Evolutionary conservation across 2,329 filamentous ascomycete genomes (phyloP).

Genomic region (Phyllosticta citribraziliensis): DNA sequence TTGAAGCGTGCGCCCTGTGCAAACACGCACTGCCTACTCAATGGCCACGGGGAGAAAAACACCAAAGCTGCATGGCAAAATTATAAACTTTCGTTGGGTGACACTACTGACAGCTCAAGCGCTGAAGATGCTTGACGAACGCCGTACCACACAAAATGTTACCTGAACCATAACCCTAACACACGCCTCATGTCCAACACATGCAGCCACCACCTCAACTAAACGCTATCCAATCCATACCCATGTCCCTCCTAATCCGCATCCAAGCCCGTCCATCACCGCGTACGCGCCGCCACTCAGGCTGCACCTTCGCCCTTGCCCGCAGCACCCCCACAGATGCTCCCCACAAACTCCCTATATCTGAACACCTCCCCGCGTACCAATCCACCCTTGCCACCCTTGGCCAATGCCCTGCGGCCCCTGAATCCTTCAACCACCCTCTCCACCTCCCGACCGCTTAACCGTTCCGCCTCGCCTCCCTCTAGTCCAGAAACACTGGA

Average conservation of each 20-base stretch:
- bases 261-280: background rate
- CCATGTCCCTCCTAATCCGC: background rate
- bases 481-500: constrained; percentile 10
- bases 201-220: background rate
- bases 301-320: constrained; percentile 1
- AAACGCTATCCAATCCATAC: background rate
- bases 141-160: background rate
- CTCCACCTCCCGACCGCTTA: constrained; percentile 70
- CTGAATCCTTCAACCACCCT: constrained; percentile 81
- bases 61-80: background rate
- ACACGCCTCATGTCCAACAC: background rate
- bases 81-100: background rate
- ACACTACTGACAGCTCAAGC: background rate
- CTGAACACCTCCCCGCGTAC: constrained; percentile 78
- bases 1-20: too few species aligned
- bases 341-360: constrained; percentile 81
- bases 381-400: constrained; percentile 37
- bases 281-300: background rate
- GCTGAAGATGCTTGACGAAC: background rate
- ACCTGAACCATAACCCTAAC: background rate
- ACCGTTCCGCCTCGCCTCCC: constrained; percentile 39
- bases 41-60: too few species aligned
- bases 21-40: too few species aligned
- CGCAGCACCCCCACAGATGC: constrained; percentile 10
- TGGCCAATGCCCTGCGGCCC: constrained; percentile 72